Conservation (phyloP, 371 early-diverging fungal genomes). For the Catenaria anguillulae region DNA sequence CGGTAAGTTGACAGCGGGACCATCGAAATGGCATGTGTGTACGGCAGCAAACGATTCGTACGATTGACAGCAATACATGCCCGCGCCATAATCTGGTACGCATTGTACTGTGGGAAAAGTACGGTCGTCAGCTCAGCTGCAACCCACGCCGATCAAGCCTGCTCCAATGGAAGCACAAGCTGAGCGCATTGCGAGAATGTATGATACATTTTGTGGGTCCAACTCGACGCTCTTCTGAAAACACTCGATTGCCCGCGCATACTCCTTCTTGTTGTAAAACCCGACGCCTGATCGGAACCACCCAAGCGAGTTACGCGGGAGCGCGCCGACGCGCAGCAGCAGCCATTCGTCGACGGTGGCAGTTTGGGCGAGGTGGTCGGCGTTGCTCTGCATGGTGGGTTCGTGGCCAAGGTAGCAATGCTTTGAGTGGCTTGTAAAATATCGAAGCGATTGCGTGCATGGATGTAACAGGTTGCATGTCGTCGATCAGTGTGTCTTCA, state of each 20-base stretch:
- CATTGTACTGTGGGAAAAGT: constrained; percentile 33
- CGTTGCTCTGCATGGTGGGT: not conserved
- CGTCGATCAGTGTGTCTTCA: too few relatives aligned
- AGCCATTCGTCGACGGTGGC: constrained; percentile 31
- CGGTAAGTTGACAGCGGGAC: not conserved
- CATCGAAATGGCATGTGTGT: not conserved
- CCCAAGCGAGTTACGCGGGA: constrained; percentile 35
- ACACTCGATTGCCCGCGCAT: constrained; percentile 31
- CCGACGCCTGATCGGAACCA: constrained; percentile 41
- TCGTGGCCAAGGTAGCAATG: too few relatives aligned
- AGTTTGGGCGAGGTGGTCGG: not conserved
- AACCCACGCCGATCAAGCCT: not conserved
- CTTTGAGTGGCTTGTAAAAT: too few relatives aligned
- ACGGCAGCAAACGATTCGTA: constrained; percentile 10
- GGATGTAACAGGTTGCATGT: too few relatives aligned
- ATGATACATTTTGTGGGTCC: constrained; percentile 36
- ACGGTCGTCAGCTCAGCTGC: not conserved
- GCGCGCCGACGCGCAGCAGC: constrained; percentile 28
- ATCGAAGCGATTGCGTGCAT: too few relatives aligned
- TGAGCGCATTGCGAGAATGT: too few relatives aligned
- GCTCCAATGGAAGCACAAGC: too few relatives aligned
- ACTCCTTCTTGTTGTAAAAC: constrained; percentile 41
- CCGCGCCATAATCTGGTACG: constrained; percentile 36
- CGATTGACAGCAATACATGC: constrained; percentile 39
- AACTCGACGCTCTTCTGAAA: constrained; percentile 32